Evolutionary conservation across 768 basidiomycete species (phyloP).

Genomic region (Mycena alexandri): DNA sequence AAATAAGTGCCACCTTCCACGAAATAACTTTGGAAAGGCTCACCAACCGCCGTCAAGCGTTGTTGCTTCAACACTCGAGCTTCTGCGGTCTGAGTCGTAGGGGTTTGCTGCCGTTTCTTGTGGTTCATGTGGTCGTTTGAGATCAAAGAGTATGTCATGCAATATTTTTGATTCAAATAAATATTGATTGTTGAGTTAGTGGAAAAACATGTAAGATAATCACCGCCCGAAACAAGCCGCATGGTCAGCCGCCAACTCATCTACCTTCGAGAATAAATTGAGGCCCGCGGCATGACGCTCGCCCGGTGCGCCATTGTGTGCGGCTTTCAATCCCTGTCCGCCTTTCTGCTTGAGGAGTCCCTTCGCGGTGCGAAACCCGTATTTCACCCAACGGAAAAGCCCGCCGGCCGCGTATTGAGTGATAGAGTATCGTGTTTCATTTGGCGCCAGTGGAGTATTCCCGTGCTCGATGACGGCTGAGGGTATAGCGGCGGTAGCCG

Average conservation of each 20-base stretch:
- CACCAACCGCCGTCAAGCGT: too few relatives aligned
- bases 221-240: not conserved
- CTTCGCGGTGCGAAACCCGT: conserved; percentile 35
- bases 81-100: too few relatives aligned
- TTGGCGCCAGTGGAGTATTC: conserved; percentile 35
- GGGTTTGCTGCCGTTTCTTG: too few relatives aligned
- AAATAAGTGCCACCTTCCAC: too few relatives aligned
- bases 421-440: conserved; percentile 41
- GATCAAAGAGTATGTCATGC: too few relatives aligned
- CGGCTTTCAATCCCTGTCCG: not conserved
- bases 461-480: conserved; percentile 41
- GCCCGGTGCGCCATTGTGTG: not conserved
- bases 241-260: conserved; percentile 4
- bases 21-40: too few relatives aligned
- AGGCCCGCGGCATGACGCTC: not conserved
- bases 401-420: conserved; percentile 46
- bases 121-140: too few relatives aligned
- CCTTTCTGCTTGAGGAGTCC: not conserved
- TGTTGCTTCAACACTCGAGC: too few relatives aligned
- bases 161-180: too few relatives aligned
- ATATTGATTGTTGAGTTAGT: too few relatives aligned
- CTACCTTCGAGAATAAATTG: conserved; percentile 6
- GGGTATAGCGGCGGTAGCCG: conserved; percentile 38
- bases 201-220: not conserved
- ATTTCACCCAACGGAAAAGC: conserved; percentile 41